A percentile compares a stretch with the other conserved stretches of the same genome.
Evolutionary conservation across 345 rosid genomes (phyloP).

Genomic region (Balakata baccata): DNA sequence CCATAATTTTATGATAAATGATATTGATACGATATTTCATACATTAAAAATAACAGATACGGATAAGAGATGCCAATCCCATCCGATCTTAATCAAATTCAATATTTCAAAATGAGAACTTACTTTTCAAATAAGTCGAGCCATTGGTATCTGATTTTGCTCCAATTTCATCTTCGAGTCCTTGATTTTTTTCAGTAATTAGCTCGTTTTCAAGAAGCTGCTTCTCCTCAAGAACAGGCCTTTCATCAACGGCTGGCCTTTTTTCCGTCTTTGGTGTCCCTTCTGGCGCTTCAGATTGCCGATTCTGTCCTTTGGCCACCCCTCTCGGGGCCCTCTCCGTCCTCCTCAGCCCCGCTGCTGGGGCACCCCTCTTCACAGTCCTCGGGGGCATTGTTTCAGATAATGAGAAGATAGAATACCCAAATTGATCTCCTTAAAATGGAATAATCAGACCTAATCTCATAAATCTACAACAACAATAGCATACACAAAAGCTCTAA

Average conservation of each 20-base stretch:
- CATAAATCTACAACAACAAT: neutral
- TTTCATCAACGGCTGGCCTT: conserved; percentile 27
- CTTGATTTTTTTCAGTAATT: conserved; percentile 24
- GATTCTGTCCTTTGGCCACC: conserved; percentile 46
- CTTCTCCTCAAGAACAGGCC: conserved; percentile 14
- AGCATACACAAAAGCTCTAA: neutral
- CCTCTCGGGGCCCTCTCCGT: conserved; percentile 45
- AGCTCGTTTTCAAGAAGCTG: conserved; percentile 3
- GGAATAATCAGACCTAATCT: neutral
- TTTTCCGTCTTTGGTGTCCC: conserved; percentile 29
- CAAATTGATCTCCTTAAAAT: neutral
- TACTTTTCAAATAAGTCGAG: conserved; percentile 38
- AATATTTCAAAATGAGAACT: conserved; percentile 20
- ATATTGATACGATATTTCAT: conserved; percentile 12
- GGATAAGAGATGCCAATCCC: neutral
- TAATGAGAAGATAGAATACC: neutral
- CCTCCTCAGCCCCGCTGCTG: conserved; percentile 49
- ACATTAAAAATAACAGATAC: neutral
- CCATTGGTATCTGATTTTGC: conserved; percentile 27
- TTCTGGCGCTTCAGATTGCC: conserved; percentile 27
- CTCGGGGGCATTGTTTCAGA: conserved; percentile 64
- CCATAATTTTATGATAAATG: neutral
- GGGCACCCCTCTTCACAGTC: conserved; percentile 63
- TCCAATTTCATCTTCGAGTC: conserved; percentile 23
- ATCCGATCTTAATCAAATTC: neutral